These are phyloP conservation scores for Fusarium globosum DNA, from an alignment of 2,329 filamentous ascomycete species.

Conservation along the genomic window DNA sequence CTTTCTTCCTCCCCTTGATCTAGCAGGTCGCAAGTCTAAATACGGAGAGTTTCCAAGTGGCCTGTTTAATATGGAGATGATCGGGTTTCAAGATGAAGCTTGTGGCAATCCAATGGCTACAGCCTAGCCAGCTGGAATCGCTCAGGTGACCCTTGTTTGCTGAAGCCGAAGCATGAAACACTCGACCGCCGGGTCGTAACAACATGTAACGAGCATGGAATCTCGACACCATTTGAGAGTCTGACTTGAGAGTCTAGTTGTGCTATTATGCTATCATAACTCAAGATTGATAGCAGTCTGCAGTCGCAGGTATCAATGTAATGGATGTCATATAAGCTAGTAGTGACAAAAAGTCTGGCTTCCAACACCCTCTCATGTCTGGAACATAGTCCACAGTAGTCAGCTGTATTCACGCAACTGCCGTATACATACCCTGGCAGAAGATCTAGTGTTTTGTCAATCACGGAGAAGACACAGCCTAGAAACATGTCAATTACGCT, in stretches of 20 bases:
- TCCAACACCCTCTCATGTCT: not conserved
- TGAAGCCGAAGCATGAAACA: slow-evolving; percentile 13
- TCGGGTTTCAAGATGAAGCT: slow-evolving; percentile 18
- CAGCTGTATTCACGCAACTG: not conserved
- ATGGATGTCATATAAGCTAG: not conserved
- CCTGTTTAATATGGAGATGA: slow-evolving; percentile 37
- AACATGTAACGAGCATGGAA: slow-evolving; percentile 14
- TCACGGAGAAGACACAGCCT: not conserved
- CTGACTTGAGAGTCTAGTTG: not conserved
- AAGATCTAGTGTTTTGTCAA: not conserved
- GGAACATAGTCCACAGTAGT: not conserved
- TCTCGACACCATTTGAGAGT: not conserved
- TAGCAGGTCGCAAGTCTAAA: not conserved
- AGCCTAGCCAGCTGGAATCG: slow-evolving; percentile 11
- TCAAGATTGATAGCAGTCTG: slow-evolving; percentile 3
- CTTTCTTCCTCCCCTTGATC: not conserved
- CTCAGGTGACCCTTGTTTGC: slow-evolving; percentile 9
- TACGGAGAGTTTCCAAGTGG: slow-evolving; percentile 11
- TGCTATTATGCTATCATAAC: slow-evolving; percentile 4
- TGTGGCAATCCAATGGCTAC: slow-evolving; percentile 2
- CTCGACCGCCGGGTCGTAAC: not conserved
- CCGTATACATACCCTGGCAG: not conserved
- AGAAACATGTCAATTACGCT: not conserved
- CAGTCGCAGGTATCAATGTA: not conserved
- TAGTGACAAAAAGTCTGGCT: not conserved